phyloP scores from a whole-genome alignment of 108 stramenopile genomes.

The Schizochytrium sp. region DNA sequence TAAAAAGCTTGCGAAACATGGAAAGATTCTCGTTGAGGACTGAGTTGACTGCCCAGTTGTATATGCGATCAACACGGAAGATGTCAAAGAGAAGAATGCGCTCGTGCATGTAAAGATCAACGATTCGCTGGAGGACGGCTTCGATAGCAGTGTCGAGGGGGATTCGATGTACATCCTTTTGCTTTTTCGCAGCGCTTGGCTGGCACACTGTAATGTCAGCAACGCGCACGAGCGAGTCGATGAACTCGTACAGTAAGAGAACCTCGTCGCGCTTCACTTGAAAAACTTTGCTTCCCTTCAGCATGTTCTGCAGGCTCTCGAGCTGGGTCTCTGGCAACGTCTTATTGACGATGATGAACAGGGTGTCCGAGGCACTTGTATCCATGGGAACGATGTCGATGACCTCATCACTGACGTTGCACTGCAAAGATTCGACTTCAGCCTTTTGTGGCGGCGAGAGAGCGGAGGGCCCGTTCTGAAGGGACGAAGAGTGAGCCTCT shows the following conservation, averaged over 20 bases:
- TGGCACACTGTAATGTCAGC: neutral
- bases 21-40: neutral
- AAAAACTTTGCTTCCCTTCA: neutral
- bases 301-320: neutral
- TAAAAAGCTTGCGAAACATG: neutral
- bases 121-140: neutral
- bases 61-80: neutral
- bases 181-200: neutral
- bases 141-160: neutral
- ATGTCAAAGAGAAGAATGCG: neutral
- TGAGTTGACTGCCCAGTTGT: slow-evolving; percentile 9
- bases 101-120: neutral
- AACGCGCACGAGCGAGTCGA: neutral
- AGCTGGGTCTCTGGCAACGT: neutral
- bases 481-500: neutral
- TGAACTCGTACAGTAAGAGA: neutral
- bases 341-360: neutral
- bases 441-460: neutral
- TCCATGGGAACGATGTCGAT: neutral
- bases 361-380: neutral
- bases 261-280: neutral
- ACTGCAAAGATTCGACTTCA: neutral
- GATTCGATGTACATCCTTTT: neutral
- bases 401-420: neutral
- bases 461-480: no score